These are phyloP conservation scores for Naematelia aurantialba DNA, from an alignment of 768 basidiomycete species.

Conservation along the genomic window DNA sequence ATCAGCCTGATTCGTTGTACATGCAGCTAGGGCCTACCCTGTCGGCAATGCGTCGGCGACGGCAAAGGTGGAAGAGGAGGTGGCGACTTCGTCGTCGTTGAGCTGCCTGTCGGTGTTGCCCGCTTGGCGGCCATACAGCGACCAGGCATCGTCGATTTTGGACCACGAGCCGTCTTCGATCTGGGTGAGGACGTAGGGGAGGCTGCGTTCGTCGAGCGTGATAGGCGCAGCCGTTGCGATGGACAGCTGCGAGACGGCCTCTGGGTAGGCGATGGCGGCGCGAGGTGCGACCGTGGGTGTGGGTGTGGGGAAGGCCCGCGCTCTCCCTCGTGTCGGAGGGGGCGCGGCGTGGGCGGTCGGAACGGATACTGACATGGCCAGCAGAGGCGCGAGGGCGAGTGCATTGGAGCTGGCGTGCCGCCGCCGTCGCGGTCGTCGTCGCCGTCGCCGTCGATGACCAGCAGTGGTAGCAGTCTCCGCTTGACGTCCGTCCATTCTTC, in stretches of 20 bases:
- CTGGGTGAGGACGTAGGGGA: constrained; percentile 26
- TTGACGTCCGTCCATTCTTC: background rate
- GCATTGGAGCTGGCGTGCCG: background rate
- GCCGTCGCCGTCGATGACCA: too few relatives aligned
- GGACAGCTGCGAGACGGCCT: background rate
- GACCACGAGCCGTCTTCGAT: constrained; percentile 24
- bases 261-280: background rate
- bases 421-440: background rate
- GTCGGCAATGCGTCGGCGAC: constrained; percentile 12
- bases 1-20: constrained; percentile 35
- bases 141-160: constrained; percentile 34
- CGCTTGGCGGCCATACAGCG: constrained; percentile 31
- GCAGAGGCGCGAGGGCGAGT: background rate
- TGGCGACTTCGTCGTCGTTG: background rate
- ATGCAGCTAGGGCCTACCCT: constrained; percentile 9
- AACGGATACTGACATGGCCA: background rate
- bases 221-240: background rate
- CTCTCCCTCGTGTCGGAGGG: constrained; percentile 1
- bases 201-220: constrained; percentile 19
- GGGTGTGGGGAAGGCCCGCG: background rate
- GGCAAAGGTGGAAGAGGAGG: background rate
- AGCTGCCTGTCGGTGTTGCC: background rate
- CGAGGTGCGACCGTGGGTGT: background rate
- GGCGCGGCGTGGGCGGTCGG: background rate
- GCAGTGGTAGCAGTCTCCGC: too few relatives aligned